Conservation (phyloP, 1,284 basidiomycete genomes). For the Cryptococcus sp. region DNA sequence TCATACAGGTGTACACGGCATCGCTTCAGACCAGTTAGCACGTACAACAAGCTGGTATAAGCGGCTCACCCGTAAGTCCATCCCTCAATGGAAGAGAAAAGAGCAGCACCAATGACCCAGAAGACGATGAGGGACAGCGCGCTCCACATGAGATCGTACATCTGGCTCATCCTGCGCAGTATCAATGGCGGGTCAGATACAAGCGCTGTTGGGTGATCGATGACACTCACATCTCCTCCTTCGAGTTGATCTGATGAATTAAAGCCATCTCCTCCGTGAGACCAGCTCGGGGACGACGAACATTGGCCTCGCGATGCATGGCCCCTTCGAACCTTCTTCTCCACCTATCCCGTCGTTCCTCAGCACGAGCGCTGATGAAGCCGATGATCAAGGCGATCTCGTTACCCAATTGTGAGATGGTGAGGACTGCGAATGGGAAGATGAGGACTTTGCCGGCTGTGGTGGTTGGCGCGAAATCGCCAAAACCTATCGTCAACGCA, state of each 20-base stretch:
- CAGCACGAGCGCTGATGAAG: slow-evolving; percentile 42
- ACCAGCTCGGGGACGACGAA: slow-evolving; percentile 34
- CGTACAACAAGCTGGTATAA: slow-evolving; percentile 2
- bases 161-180: slow-evolving; percentile 39
- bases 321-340: slow-evolving; percentile 40
- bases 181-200: too few relatives aligned
- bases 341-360: slow-evolving; percentile 46
- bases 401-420: slow-evolving; percentile 53
- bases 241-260: slow-evolving; percentile 46
- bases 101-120: slow-evolving; percentile 50
- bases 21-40: slow-evolving; percentile 21
- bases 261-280: slow-evolving; percentile 51
- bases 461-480: slow-evolving; percentile 42
- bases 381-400: slow-evolving; percentile 52
- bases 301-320: slow-evolving; percentile 40
- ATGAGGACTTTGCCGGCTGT: slow-evolving; percentile 48
- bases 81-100: slow-evolving; percentile 47
- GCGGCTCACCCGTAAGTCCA: slow-evolving; percentile 49
- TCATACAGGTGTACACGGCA: slow-evolving; percentile 38
- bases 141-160: slow-evolving; percentile 49
- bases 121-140: slow-evolving; percentile 44
- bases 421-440: slow-evolving; percentile 53
- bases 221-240: slow-evolving; percentile 44
- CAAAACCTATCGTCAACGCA: slow-evolving; percentile 51
- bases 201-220: not conserved